Base-by-base conservation (phyloP, 108 stramenopile genomes). In the Cyclotella choctawhatcheeana region DNA sequence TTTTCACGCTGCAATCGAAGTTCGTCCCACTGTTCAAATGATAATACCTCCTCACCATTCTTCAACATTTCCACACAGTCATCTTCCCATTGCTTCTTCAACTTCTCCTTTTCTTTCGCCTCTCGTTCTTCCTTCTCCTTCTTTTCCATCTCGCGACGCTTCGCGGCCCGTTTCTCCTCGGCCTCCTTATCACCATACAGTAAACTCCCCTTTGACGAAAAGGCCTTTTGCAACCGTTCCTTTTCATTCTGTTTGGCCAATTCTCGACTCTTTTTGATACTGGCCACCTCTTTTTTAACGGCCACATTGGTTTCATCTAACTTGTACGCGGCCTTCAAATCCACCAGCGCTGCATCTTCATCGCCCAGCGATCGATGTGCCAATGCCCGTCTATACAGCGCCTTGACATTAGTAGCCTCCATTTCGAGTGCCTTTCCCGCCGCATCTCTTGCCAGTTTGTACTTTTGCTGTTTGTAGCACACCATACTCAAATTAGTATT, bases 401-500 rank as follows among this genome's bases (percentile, higher is more conserved):
- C 93, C 79, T 97, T 97, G 71, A 94, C 89, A 67, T 91, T 83
- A 44, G 58, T 65, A 10, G 73, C 17, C 34, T 97, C 92, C 34
- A 93, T 73, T 18, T 77, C 67, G 47, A 97, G 51, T 0, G 85
- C 91, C n/a, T 86, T 89, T 51, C 75, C 69, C 0, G 94, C 89
- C 0, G 93, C 82, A 55, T 89, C 85, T n/a, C 35, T 52, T 25
- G 72, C 65, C 34, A 83, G 52, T 45, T 79, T 73, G 53, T 79
- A 77, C 67, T 95, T 95, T 6, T 81, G 69, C 59, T 88, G 86
- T 72, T 93, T 88, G 64, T 88, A 85, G 40, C 71, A 88, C 59
- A 93, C 82, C 90, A 90, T 95, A 71, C 83, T 83, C 0, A 95
- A 67, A 59, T 95, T 95, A 50, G 85, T 93, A 50, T 92, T 85